Evolutionary conservation across 225 moss, liverwort and hornwort species (phyloP), one percentile per base, ranked within the genome.

Genomic region (Marchantia paleacea): DNA sequence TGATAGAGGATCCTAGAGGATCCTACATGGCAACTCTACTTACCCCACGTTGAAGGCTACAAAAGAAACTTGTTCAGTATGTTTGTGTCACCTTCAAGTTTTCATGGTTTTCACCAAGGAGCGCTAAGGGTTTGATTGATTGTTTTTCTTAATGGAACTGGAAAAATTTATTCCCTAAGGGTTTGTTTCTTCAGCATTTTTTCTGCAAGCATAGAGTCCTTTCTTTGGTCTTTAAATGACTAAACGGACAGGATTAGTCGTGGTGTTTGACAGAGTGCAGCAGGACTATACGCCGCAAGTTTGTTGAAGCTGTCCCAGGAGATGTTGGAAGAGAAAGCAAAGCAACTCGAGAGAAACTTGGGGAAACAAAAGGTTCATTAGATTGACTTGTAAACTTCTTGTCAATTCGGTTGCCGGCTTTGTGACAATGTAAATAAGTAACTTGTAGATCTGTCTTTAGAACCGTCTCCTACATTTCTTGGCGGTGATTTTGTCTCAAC

Each of bases 261-360:
- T 29, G 12, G 14, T 48, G 69, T 18, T 5, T 70, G 47, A 55
- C 74, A 79, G 79, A 71, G 39, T 20, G 77, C 85, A 22, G 85
- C 82, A 47, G 85, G 85, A 62, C 7, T 79, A 14, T 85, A 85
- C 69, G 85, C 85, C 58, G 5, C 48, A 9, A 76, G 85, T 72
- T 79, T 85, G 18, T 85, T 75, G 85, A 85, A 79, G 71, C 60
- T 81, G 29, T 85, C 85, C 2, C 85, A 82, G 48, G 82, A 79
- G 67, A 49, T 82, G 67, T 75, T 85, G 28, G 85, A 85, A 85
- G 85, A 85, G 29, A 85, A 85, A 60, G 81, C 81, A 12, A 85
- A 67, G 52, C n/a, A 61, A 16, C 48, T 81, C 13, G 81, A 85
- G 16, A 52, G 51, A 11, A 75, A 81, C 12, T 13, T 49, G 58